Evolutionary conservation across 306 rosid genomes (phyloP), one percentile per base, ranked within the genome.

Genomic region (Cercis canadensis): DNA sequence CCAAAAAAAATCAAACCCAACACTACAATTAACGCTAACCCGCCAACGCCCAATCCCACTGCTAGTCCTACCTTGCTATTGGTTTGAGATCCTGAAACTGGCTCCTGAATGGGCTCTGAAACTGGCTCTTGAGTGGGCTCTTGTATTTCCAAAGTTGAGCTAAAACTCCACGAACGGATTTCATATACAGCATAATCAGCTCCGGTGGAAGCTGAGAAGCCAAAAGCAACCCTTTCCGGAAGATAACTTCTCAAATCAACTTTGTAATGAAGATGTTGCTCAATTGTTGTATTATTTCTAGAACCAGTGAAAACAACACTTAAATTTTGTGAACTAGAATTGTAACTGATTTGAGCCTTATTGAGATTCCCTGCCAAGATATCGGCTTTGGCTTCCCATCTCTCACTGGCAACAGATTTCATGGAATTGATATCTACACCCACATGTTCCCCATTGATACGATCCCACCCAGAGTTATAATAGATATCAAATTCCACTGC

Each of bases 401-500:
- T 11, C 3, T 18, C 32, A 56, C 58, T 55, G 64, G 77, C 79
- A 39, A 43, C 51, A 4, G 86, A 86, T 2, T 0, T 2, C 78
- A 83, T 7, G 4, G 90, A 83, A 32, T 60, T 78, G 37, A 80
- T 53, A 52, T 84, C 53, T 12, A 87, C 77, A 14, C 89, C 92
- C 6, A 81, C 87, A 69, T 84, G 87, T 50, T 41, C 60, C 0
- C 1, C n/a, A n/a, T 0, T 0, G 47, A 43, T 14, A 80, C n/a
- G 85, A 67, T 87, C 92, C 64, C 57, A 82, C 0, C n/a, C n/a
- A n/a, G 0, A 0, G n/a, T 75, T 68, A 0, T 0, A 3, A 11
- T 1, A 78, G 64, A 78, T 85, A 57, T 87, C 92, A 47, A 84
- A 87, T 58, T 87, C 91, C 21, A 83, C 77, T 0, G 83, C 91